Evolutionary conservation across 2,329 filamentous ascomycete genomes (phyloP).

Genomic region (Lachnellula willkommii): DNA sequence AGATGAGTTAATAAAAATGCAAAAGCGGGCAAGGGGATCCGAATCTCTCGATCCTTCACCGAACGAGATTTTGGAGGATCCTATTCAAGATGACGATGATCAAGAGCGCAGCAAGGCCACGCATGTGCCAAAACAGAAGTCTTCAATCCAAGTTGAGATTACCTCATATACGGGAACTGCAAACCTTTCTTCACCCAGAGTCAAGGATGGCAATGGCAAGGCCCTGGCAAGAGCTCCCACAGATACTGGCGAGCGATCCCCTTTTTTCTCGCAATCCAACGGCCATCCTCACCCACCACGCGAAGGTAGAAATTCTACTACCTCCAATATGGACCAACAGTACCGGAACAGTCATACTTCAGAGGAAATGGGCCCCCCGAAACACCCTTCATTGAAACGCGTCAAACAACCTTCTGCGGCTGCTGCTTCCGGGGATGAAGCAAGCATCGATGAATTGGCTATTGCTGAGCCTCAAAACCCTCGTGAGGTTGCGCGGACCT

Average conservation of each 20-base stretch:
- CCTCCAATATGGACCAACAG: not conserved
- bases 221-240: not conserved
- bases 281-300: not conserved
- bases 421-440: not conserved
- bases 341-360: not conserved
- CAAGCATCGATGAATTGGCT: not conserved
- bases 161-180: not conserved
- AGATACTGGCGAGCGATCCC: not conserved
- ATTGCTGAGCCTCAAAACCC: not conserved
- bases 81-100: not conserved
- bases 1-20: not conserved
- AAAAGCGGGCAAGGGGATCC: not conserved
- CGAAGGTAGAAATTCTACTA: not conserved
- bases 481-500: not conserved
- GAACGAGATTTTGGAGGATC: not conserved
- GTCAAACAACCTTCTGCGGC: not conserved
- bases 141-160: not conserved
- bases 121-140: not conserved
- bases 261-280: not conserved
- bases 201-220: not conserved
- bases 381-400: not conserved
- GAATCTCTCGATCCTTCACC: not conserved
- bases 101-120: not conserved
- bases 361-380: not conserved
- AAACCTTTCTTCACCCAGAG: not conserved